A percentile compares a stretch with the other conserved stretches of the same genome.
phyloP scores from a whole-genome alignment of 768 basidiomycete genomes.

The Kwoniella dejecticola region DNA sequence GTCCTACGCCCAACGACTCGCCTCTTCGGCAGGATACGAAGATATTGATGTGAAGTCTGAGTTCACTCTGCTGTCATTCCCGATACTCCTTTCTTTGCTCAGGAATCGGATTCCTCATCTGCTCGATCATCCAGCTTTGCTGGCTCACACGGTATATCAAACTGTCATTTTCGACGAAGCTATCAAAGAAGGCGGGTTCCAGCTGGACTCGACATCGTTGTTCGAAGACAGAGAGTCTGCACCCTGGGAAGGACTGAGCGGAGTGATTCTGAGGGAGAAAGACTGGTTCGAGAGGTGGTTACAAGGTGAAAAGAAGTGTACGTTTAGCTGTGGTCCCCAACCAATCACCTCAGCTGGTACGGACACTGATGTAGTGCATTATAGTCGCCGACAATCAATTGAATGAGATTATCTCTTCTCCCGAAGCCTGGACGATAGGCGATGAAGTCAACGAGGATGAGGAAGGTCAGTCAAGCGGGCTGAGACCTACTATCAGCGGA shows the following conservation, averaged over 20 bases:
- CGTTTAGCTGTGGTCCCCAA: conserved; percentile 48
- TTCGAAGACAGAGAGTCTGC: conserved; percentile 20
- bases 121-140: conserved; percentile 73
- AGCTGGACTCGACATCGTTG: conserved; percentile 56
- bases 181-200: conserved; percentile 73
- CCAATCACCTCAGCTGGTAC: no score
- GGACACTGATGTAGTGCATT: no score
- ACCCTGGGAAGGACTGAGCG: conserved; percentile 76
- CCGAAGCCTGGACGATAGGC: conserved; percentile 82
- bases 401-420: conserved; percentile 72
- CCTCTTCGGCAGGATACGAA: conserved; percentile 66
- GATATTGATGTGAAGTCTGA: conserved; percentile 81
- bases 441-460: conserved; percentile 65
- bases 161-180: conserved; percentile 82
- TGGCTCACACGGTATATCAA: conserved; percentile 96
- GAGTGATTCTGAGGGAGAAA: conserved; percentile 74
- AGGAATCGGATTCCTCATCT: conserved; percentile 71
- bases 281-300: conserved; percentile 94
- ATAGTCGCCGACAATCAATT: conserved; percentile 87
- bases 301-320: conserved; percentile 83
- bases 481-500: conserved; percentile 78
- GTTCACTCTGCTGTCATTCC: conserved; percentile 76
- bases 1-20: conserved; percentile 68
- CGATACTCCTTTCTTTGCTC: conserved; percentile 74
- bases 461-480: conserved; percentile 52